These are phyloP conservation scores for Verticillium dahliae DNA, from an alignment of 2,329 filamentous ascomycete species.

Conservation along the genomic window DNA sequence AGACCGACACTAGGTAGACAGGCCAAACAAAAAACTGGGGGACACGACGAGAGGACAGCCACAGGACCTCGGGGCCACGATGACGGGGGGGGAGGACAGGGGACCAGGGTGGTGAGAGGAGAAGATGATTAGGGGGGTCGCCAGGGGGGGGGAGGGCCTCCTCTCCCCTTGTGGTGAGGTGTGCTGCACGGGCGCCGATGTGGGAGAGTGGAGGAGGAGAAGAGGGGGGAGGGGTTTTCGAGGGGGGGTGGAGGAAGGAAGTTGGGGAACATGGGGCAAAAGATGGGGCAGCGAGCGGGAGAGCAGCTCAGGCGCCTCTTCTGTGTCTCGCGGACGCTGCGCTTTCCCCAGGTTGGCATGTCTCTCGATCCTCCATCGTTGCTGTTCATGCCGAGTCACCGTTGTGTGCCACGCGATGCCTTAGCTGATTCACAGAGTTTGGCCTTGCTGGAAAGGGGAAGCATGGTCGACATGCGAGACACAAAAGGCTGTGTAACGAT, in stretches of 20 bases:
- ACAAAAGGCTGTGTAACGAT: no score
- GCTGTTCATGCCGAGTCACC: no score
- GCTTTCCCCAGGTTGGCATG: no score
- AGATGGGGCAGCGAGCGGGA: not conserved
- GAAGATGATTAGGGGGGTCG: not conserved
- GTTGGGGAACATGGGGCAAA: constrained; percentile 3
- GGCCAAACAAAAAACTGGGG: not conserved
- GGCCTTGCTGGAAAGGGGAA: no score
- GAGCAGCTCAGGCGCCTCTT: not conserved
- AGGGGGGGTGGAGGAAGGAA: constrained; percentile 1
- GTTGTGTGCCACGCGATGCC: no score
- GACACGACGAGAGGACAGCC: not conserved
- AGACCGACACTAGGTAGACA: not conserved
- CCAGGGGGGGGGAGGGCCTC: not conserved
- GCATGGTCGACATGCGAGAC: no score
- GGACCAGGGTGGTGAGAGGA: not conserved
- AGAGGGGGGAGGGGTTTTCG: not conserved
- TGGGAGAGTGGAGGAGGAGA: constrained; percentile 3
- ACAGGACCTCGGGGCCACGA: not conserved
- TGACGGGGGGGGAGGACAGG: not conserved
- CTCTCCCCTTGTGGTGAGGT: not conserved
- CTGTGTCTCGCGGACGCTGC: no score
- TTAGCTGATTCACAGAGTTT: no score
- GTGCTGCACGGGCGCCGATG: not conserved
- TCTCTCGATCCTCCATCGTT: no score